Percentiles rank a stretch among this genome's conserved stretches.
Conservation (phyloP, 2,329 filamentous ascomycete genomes). For the Aaosphaeria pasadenensis region DNA sequence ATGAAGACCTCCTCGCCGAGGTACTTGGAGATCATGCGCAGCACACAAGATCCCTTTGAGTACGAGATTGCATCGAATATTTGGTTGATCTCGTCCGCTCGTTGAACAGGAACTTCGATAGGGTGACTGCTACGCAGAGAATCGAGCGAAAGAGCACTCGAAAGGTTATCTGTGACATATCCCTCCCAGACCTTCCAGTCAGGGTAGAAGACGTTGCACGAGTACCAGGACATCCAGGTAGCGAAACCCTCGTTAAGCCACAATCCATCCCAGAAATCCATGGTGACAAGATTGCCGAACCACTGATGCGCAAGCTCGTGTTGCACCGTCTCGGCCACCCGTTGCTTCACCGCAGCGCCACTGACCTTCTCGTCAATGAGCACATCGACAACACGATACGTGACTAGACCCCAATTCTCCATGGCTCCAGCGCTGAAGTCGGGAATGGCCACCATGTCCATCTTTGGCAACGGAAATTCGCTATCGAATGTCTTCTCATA, state of each 20-base stretch:
- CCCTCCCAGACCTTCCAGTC: slow-evolving; percentile 98
- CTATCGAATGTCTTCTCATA: slow-evolving; percentile 94
- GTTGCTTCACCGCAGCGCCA: slow-evolving; percentile 84
- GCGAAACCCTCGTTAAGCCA: slow-evolving; percentile 96
- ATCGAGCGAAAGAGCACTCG: slow-evolving; percentile 82
- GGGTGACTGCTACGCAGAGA: slow-evolving; percentile 92
- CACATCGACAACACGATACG: slow-evolving; percentile 88
- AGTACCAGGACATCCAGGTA: slow-evolving; percentile 92
- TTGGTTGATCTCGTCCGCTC: slow-evolving; percentile 93
- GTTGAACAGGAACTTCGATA: slow-evolving; percentile 93
- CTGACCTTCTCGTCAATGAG: slow-evolving; percentile 90
- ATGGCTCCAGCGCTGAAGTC: slow-evolving; percentile 95
- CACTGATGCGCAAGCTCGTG: slow-evolving; percentile 97
- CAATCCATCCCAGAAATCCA: slow-evolving; percentile 97
- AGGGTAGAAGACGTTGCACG: slow-evolving; percentile 90
- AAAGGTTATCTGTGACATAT: slow-evolving; percentile 89
- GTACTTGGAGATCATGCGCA: slow-evolving; percentile 96
- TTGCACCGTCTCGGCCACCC: slow-evolving; percentile 92
- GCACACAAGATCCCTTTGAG: slow-evolving; percentile 91
- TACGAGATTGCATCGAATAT: slow-evolving; percentile 98
- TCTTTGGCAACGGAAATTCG: slow-evolving; percentile 84
- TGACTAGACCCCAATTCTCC: slow-evolving; percentile 98
- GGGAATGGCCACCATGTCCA: slow-evolving; percentile 95
- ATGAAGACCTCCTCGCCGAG: slow-evolving; percentile 90
- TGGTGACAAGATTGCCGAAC: slow-evolving; percentile 96